Base-by-base conservation (phyloP, 2,329 filamentous ascomycete species). In the Pseudogymnoascus sp. region DNA sequence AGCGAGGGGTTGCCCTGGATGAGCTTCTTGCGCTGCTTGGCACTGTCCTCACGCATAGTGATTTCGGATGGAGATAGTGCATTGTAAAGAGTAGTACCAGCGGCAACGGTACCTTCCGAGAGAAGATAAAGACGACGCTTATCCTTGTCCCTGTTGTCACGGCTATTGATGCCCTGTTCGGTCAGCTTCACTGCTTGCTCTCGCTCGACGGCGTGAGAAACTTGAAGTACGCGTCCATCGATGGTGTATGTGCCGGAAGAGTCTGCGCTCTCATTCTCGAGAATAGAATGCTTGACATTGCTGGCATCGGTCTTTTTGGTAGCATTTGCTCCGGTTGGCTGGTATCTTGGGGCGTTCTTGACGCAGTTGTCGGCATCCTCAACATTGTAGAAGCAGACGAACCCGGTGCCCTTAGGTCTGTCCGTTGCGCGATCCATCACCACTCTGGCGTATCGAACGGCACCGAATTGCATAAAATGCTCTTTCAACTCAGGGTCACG, bases 1-100 rank as follows among this genome's bases (percentile, higher is more conserved):
- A 99, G 81, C 59, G 87, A 89, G 0, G 95, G 93, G 74, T 99
- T 99, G 74, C 83, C 86, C 78, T 97, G 89, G 69, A 99, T 91
- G 64, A 97, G 83, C 69, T 88, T 90, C 78, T 95, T 93, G 60
- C 95, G 88, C 76, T 97, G 93, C 69, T 88, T 89, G 28, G 85
- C 85, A 70, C 91, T 96, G 62, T 91, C 86, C 72, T 97, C 91
- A 65, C 95, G 86, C 84, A 97, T 90, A 71, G 90, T 89, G 67
- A 95, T 78, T 73, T 99, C 95, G 0, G 89, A 84, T 1, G 88
- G 86, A 0, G 91, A 83, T 21, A 99, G 83, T 67, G 88, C 80
- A 63, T 88, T 79, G 78, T 90, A 96, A 1, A 97, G 79, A 5
- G 91, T 82, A 6, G 91, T 91, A 65, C 87, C 88, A n/a, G 82